phyloP scores from a whole-genome alignment of 2,329 filamentous ascomycete species.

The Cercospora nicotianae region DNA sequence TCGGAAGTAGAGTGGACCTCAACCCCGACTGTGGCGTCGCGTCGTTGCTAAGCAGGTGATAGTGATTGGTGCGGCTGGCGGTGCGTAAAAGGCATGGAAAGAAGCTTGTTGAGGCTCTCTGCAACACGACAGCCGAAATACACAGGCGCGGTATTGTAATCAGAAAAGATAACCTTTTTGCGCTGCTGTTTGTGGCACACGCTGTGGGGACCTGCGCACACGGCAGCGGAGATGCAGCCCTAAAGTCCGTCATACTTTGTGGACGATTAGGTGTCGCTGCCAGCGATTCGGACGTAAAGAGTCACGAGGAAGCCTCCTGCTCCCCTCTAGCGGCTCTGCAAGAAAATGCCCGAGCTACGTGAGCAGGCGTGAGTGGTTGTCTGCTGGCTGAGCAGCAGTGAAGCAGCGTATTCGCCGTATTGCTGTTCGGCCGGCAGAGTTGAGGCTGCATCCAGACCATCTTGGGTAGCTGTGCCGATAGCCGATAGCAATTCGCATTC shows the following conservation, averaged over 20 bases:
- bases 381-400: not conserved
- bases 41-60: slow-evolving; percentile 1
- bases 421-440: not conserved
- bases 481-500: not conserved
- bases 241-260: not conserved
- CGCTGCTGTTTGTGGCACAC: not conserved
- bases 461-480: not conserved
- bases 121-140: not conserved
- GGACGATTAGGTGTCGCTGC: not conserved
- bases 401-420: not conserved
- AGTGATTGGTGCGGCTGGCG: slow-evolving; percentile 12
- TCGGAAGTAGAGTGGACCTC: slow-evolving; percentile 6
- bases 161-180: not conserved
- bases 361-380: not conserved
- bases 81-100: slow-evolving; percentile 10
- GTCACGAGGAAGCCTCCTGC: not conserved
- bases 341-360: not conserved
- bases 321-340: not conserved
- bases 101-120: not conserved
- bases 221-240: not conserved
- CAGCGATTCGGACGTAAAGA: not conserved
- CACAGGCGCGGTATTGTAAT: not conserved
- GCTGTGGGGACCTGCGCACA: not conserved
- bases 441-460: not conserved
- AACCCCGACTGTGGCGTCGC: slow-evolving; percentile 8